A percentile compares a stretch with the other conserved stretches of the same genome.
Evolutionary conservation across 768 basidiomycete genomes (phyloP).

Genomic region (Chiua virens): DNA sequence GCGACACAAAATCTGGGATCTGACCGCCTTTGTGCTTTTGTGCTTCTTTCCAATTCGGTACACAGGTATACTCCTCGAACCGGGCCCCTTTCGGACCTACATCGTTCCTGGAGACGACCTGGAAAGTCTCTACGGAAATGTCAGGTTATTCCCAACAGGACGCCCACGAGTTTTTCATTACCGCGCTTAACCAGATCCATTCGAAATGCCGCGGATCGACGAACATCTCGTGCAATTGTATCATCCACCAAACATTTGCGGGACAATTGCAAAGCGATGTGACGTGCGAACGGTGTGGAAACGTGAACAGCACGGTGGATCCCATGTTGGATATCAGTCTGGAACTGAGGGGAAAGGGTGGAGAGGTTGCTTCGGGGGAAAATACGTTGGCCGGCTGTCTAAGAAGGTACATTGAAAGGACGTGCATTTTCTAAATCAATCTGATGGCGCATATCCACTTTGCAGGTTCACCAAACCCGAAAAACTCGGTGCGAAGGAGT

Average conservation of each 20-base stretch:
- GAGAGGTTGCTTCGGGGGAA: slow-evolving; percentile 46
- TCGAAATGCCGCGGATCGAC: slow-evolving; percentile 71
- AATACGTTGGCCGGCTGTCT: slow-evolving; percentile 77
- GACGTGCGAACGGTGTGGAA: slow-evolving; percentile 82
- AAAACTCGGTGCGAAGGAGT: slow-evolving; percentile 78
- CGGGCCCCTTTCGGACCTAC: slow-evolving; percentile 74
- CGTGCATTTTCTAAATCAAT: not conserved
- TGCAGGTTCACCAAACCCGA: slow-evolving; percentile 83
- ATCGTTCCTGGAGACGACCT: slow-evolving; percentile 79
- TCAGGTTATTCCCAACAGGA: slow-evolving; percentile 95
- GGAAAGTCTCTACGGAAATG: slow-evolving; percentile 76
- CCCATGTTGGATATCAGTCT: slow-evolving; percentile 91
- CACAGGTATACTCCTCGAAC: slow-evolving; percentile 57
- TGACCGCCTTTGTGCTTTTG: not conserved
- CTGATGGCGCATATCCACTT: not conserved
- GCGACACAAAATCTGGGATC: not conserved
- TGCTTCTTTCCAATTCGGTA: not conserved
- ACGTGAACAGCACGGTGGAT: slow-evolving; percentile 76
- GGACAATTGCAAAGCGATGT: slow-evolving; percentile 89
- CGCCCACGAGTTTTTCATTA: slow-evolving; percentile 86
- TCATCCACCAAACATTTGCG: slow-evolving; percentile 87
- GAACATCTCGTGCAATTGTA: slow-evolving; percentile 81
- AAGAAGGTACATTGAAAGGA: slow-evolving; percentile 48
- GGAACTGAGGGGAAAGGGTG: slow-evolving; percentile 63
- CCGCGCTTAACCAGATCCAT: slow-evolving; percentile 86